Evolutionary conservation across 2,329 filamentous ascomycete species (phyloP).

Genomic region (Aspergillus brunneoviolaceus): DNA sequence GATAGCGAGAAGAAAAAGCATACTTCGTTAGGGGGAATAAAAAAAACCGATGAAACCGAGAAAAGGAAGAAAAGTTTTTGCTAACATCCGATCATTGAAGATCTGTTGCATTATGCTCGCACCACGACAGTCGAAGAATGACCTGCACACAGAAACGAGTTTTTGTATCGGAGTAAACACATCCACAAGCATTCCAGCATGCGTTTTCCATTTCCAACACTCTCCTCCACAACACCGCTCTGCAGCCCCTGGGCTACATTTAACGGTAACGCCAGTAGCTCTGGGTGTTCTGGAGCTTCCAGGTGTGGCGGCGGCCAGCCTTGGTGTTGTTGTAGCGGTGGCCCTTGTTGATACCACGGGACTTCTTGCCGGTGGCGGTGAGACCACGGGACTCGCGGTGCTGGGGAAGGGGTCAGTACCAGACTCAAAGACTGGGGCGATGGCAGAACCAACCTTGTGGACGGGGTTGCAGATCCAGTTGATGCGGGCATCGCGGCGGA

Average conservation of each 20-base stretch:
- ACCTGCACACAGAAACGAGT: constrained; percentile 31
- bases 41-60: constrained; percentile 27
- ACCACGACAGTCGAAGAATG: constrained; percentile 27
- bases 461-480: constrained; percentile 99
- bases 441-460: constrained; percentile 67
- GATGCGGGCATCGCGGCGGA: constrained; percentile 98
- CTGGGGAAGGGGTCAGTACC: constrained; percentile 43
- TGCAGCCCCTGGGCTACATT: constrained; percentile 29
- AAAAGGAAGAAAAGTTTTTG: constrained; percentile 36
- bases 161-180: constrained; percentile 35
- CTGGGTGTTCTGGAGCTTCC: constrained; percentile 99
- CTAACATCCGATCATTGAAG: constrained; percentile 38
- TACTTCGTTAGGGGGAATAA: constrained; percentile 38
- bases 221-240: constrained; percentile 15
- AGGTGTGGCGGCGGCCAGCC: constrained; percentile 98
- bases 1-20: constrained; percentile 27
- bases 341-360: constrained; percentile 98
- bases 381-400: constrained; percentile 98
- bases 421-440: background rate
- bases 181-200: constrained; percentile 29
- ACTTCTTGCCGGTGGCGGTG: constrained; percentile 99
- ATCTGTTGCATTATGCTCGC: constrained; percentile 40
- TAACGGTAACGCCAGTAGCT: constrained; percentile 97
- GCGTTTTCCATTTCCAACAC: constrained; percentile 32
- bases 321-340: constrained; percentile 99